Base-by-base conservation (phyloP, 495 filamentous ascomycete genomes). In the Hypomontagnella submonticulosa region DNA sequence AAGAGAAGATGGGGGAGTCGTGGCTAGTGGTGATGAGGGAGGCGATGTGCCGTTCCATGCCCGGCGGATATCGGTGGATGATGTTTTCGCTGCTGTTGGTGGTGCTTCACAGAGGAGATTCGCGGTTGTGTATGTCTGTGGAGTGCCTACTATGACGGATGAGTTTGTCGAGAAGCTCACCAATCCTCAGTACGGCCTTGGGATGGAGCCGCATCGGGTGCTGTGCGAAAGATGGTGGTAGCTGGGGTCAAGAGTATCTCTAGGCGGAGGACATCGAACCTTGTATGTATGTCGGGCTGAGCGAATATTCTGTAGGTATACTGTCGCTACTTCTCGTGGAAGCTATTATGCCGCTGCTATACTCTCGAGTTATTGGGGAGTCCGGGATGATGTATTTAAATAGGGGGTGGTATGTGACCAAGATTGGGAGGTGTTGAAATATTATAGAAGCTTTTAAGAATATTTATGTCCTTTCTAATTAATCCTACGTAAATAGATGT, bases 171-270 rank as follows among this genome's bases (percentile, higher is more conserved):
- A 79, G n/a, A 61, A 51, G 16, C 58, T 81, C 7, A 76, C 77
- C 12, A 71, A 87, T 10, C 30, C 43, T 1, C 66, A 73, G 2
- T 63, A 60, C 1, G 79, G 85, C 13, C 71, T 87, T 20, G 86
- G 83, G 4, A 84, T 90, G 73, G 76, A 80, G 11, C 46, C 74
- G 33, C 73, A 84, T 30, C 79, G 84, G 16, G 88, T 96, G 0
- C 74, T 93, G 34, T 94, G 82, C 69, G 92, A 97, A 76, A 94
- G 91, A 66, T 97, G 92, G 92, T 97, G 92, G 92, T 95, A 67
- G 66, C 6, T 33, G 7, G 8, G 6, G n/a, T n/a, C 32, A 9
- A 23, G 27, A 10, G 11, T 1, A 6, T 27, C 23, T 6, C 23
- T 27, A 27, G 6, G 23, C 6, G 6, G 23, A 6, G 23, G 6